phyloP scores from a whole-genome alignment of 2,329 filamentous ascomycete species.

The Cladobotryum mycophilum region DNA sequence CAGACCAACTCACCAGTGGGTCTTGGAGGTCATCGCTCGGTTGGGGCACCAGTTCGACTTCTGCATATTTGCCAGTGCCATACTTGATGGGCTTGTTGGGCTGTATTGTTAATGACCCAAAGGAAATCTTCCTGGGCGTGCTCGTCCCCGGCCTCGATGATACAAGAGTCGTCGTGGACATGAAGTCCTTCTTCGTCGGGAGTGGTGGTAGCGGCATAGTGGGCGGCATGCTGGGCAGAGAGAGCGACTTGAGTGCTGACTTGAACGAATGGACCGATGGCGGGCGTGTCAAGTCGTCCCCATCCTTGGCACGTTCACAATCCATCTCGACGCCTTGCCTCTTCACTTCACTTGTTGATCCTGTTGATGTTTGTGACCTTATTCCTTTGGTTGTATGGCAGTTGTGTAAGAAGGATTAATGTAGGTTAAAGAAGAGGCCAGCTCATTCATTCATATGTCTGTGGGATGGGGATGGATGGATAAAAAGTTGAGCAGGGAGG shows the following conservation, averaged over 20 bases:
- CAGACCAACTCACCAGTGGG: constrained; percentile 41
- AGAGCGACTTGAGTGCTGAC: constrained; percentile 1
- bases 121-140: constrained; percentile 9
- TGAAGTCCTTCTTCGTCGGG: background rate
- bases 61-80: constrained; percentile 36
- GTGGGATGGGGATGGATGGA: background rate
- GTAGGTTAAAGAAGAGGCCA: constrained; percentile 5
- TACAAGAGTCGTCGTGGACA: background rate
- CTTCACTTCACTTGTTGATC: background rate
- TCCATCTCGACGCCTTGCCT: constrained; percentile 8
- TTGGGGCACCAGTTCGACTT: constrained; percentile 46
- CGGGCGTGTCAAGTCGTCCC: constrained; percentile 3
- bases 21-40: constrained; percentile 49
- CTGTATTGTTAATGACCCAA: constrained; percentile 11
- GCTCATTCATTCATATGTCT: constrained; percentile 1
- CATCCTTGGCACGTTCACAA: constrained; percentile 1
- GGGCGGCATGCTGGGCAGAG: constrained; percentile 8
- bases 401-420: background rate
- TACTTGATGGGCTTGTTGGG: constrained; percentile 38
- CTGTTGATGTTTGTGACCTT: background rate
- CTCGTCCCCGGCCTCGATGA: constrained; percentile 4
- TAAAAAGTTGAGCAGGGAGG: no score
- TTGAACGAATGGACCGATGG: constrained; percentile 10
- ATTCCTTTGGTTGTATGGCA: background rate
- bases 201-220: constrained; percentile 8